Evolutionary conservation across 2,329 filamentous ascomycete species (phyloP).

Genomic region (Cladophialophora bantiana): DNA sequence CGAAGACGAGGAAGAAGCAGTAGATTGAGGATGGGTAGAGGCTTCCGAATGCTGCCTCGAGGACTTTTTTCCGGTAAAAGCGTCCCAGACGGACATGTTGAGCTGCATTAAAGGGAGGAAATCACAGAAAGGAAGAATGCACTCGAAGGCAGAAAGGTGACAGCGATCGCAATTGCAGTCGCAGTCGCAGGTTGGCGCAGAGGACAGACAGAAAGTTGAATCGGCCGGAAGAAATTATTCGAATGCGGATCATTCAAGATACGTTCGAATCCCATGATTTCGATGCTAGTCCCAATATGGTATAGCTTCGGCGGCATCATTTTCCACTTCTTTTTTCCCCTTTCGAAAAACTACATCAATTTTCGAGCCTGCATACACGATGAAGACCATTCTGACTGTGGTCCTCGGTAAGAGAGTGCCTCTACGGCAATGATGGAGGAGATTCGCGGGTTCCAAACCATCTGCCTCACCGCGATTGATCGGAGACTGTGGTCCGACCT

Average conservation of each 20-base stretch:
- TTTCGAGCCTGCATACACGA: not conserved
- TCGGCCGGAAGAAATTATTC: slow-evolving; percentile 23
- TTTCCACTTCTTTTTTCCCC: not conserved
- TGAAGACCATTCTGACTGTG: not conserved
- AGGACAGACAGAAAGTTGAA: slow-evolving; percentile 14
- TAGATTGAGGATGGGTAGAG: slow-evolving; percentile 54
- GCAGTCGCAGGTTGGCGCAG: slow-evolving; percentile 8
- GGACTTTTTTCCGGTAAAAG: slow-evolving; percentile 66
- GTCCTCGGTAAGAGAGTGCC: not conserved
- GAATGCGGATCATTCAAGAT: slow-evolving; percentile 7
- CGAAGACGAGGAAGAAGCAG: slow-evolving; percentile 30
- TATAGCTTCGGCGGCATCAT: not conserved
- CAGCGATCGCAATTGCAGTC: slow-evolving; percentile 8
- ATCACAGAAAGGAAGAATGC: not conserved
- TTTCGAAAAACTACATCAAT: not conserved
- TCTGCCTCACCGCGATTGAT: not conserved
- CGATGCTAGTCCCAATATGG: not conserved
- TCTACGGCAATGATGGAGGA: slow-evolving; percentile 4
- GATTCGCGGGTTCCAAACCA: not conserved
- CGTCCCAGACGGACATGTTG: slow-evolving; percentile 66
- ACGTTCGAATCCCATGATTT: not conserved
- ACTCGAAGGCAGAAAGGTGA: slow-evolving; percentile 15
- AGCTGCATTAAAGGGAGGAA: slow-evolving; percentile 13
- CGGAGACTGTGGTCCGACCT: not conserved
- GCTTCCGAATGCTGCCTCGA: slow-evolving; percentile 45